Base-by-base conservation (phyloP, 495 filamentous ascomycete genomes). In the Penicillium pulvis region DNA sequence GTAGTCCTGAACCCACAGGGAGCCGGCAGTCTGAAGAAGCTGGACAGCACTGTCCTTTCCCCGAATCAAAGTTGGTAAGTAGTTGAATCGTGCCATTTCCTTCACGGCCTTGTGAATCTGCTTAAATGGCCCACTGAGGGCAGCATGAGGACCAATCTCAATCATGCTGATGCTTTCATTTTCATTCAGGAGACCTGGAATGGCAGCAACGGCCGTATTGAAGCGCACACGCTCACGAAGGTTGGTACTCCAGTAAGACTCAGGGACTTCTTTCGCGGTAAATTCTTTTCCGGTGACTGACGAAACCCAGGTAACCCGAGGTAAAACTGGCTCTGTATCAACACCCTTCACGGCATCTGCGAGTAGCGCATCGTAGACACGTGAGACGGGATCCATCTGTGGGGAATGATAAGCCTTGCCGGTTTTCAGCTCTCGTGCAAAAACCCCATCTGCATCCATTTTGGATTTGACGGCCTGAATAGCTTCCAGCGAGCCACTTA, bases 331-430 rank as follows among this genome's bases (percentile, higher is more conserved):
- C 35, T 36, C 10, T 36, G 35, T 12, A 36, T 36, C 35, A 2
- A 36, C 35, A 8, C 35, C 35, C 35, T 36, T 36, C 35, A 36
- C 35, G 35, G 35, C 35, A 2, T 36, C 35, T 36, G 35, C 35
- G 10, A 36, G 35, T 36, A 49, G 11, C 28, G 46, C 23, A 16
- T 49, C 46, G 30, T 49, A 49, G 23, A 16, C 28, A 16, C 19
- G 23, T 28, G 46, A 23, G 5, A 28, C 46, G 46, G 46, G 46
- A 10, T 24, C 28, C 46, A 49, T 49, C 14, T 49, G 46, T 12
- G 23, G 46, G 8, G 46, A 49, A 28, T 49, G 46, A 49, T 49
- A 49, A 10, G 46, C 46, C 46, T 49, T 49, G 17, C 46, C 46
- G 2, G 46, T 49, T 14, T 49, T 49, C 46, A 49, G 20, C 14